Conservation (phyloP, 2,329 filamentous ascomycete genomes). For the Phialemoniopsis sp. region DNA sequence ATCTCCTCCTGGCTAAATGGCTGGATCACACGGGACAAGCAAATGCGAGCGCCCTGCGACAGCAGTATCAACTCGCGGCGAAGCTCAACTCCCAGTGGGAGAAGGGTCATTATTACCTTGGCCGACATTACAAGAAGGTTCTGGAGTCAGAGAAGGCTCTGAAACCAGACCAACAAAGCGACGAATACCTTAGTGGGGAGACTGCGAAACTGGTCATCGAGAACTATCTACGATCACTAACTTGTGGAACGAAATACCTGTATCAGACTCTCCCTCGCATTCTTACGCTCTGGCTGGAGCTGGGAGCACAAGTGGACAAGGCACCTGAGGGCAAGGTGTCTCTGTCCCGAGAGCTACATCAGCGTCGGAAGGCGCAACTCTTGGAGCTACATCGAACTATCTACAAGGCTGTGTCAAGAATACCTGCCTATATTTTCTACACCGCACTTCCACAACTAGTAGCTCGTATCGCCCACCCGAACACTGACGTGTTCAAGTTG, state of each 20-base stretch:
- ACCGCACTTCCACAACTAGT: constrained; percentile 87
- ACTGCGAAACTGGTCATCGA: constrained; percentile 85
- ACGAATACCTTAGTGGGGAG: constrained; percentile 75
- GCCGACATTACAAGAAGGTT: constrained; percentile 95
- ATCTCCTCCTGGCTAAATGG: constrained; percentile 93
- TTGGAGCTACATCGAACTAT: constrained; percentile 69
- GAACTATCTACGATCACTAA: constrained; percentile 84
- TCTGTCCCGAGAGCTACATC: constrained; percentile 46
- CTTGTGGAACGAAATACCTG: constrained; percentile 89
- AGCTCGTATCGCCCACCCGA: constrained; percentile 88
- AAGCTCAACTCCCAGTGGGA: constrained; percentile 74
- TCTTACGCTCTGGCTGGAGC: constrained; percentile 89
- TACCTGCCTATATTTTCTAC: constrained; percentile 77
- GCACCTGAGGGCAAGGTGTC: constrained; percentile 51
- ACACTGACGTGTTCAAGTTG: constrained; percentile 70
- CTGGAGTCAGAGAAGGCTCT: constrained; percentile 83
- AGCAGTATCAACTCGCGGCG: constrained; percentile 81
- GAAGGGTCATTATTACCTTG: constrained; percentile 95
- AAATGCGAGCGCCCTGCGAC: constrained; percentile 72
- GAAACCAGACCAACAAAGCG: constrained; percentile 70
- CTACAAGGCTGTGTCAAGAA: constrained; percentile 69
- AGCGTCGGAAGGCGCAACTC: constrained; percentile 60
- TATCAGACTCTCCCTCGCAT: constrained; percentile 92
- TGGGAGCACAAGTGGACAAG: constrained; percentile 72
- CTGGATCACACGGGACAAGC: constrained; percentile 93